Base-by-base conservation (phyloP, 805 yeast genomes). In the Starmerella apis region DNA sequence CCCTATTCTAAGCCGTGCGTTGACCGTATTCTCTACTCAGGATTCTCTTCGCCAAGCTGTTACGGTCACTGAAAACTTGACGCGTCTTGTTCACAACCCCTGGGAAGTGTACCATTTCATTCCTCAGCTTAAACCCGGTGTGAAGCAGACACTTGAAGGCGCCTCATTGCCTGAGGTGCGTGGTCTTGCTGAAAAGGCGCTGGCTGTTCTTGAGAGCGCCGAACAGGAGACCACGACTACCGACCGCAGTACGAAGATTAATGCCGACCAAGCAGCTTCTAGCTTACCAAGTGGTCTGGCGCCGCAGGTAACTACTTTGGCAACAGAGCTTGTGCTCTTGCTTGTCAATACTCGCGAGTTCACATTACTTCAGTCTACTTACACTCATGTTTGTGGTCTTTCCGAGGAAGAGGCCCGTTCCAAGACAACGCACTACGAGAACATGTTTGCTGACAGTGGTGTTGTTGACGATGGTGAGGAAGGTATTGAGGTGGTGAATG, bases 101-200 rank as follows among this genome's bases (percentile, higher is more conserved):
- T 75, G 85, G 60, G 97, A 90, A 70, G 87, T 92, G 63, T 94
- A 84, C 67, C 73, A 78, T 31, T 90, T 78, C 64, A 83, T 92
- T 58, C 96, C 97, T 38, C 73, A 77, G 59, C 75, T 90, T 59
- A 70, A 82, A 66, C 98, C 98, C n/a, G 94, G 95, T 65, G 81
- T 92, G 39, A 78, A 81, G 66, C 86, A 80, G 65, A 96, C 92
- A 37, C 80, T 83, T 45, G 77, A 84, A 50, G 84, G 88, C 47
- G 97, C 97, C 37, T 82, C 96, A 9, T 73, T 86, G 65, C 97
- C 97, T 37, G 98, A 90, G 68, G 97, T 92, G 46, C 82, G 98
- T 75, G 92, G 82, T 59, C 73, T 92, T 61, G 97, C 96, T 33
- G 74, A 73, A 35, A 90, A 87, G 68, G 97, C 98, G 1, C 72